Evolutionary conservation across 2,329 filamentous ascomycete genomes (phyloP).

Genomic region (Cercospora citrullina): DNA sequence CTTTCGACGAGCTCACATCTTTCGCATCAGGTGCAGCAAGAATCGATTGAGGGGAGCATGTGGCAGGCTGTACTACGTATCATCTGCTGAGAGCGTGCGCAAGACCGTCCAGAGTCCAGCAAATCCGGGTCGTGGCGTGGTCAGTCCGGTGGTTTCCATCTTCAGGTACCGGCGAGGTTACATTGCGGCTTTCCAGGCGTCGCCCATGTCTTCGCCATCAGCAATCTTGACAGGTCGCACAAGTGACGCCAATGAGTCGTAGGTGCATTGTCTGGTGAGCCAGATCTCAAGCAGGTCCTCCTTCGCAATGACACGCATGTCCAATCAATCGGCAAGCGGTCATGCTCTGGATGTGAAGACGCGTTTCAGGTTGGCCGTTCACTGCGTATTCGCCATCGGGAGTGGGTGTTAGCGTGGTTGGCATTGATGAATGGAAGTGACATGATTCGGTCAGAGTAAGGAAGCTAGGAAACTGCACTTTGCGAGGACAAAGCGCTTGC

Average conservation of each 20-base stretch:
- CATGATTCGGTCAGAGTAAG: neutral
- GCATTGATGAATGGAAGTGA: neutral
- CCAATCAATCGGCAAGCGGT: neutral
- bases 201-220: neutral
- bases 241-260: neutral
- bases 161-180: neutral
- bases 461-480: neutral
- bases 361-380: neutral
- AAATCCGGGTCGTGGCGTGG: neutral
- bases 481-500: neutral
- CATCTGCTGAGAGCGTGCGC: neutral
- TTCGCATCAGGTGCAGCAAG: neutral
- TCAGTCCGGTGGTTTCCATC: neutral
- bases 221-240: slow-evolving; percentile 1
- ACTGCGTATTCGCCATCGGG: neutral
- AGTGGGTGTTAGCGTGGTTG: neutral
- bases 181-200: neutral
- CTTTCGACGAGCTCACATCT: neutral
- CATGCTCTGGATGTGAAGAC: neutral
- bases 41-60: neutral
- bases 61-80: neutral
- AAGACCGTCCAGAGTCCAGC: neutral
- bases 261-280: neutral
- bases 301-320: neutral
- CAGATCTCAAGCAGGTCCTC: neutral